Evolutionary conservation across 2,329 filamentous ascomycete species (phyloP).

Genomic region (Stachybotrys chlorohalonatus): DNA sequence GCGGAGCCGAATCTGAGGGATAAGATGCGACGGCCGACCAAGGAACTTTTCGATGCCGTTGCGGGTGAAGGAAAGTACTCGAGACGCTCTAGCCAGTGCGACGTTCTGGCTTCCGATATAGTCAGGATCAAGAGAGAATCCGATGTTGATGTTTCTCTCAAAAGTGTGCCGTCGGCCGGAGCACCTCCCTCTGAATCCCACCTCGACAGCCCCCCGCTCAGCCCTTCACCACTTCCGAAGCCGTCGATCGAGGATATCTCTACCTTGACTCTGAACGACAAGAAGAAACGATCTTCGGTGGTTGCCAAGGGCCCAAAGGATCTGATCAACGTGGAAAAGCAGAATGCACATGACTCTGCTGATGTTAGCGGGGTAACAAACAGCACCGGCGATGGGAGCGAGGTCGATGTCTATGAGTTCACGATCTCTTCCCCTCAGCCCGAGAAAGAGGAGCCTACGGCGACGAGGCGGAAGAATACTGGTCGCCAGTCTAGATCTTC

Average conservation of each 20-base stretch:
- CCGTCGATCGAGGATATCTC: conserved; percentile 8
- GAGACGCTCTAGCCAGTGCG: conserved; percentile 29
- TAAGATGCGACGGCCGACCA: conserved; percentile 76
- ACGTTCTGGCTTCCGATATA: conserved; percentile 14
- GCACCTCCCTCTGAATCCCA: not conserved
- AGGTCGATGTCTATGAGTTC: conserved; percentile 47
- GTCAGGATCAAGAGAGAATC: conserved; percentile 24
- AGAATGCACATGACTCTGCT: conserved; percentile 5
- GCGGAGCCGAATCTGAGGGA: conserved; percentile 72
- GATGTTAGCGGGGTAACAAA: conserved; percentile 11
- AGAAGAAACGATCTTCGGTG: conserved; percentile 30
- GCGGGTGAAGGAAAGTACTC: conserved; percentile 49
- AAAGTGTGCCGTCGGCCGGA: conserved; percentile 14
- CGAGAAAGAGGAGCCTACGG: conserved; percentile 18
- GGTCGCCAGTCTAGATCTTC: conserved; percentile 24
- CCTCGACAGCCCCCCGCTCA: not conserved
- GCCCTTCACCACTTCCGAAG: conserved; percentile 17
- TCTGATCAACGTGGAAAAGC: conserved; percentile 4
- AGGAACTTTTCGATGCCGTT: conserved; percentile 68
- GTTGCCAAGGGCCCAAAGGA: conserved; percentile 9
- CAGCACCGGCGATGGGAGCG: conserved; percentile 12
- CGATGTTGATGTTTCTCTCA: conserved; percentile 18
- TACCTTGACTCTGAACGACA: conserved; percentile 11
- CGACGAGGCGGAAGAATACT: conserved; percentile 11
- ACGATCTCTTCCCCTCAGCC: conserved; percentile 34